Base-by-base conservation (phyloP, 2,329 filamentous ascomycete genomes). In the Bipolaris sorokiniana region DNA sequence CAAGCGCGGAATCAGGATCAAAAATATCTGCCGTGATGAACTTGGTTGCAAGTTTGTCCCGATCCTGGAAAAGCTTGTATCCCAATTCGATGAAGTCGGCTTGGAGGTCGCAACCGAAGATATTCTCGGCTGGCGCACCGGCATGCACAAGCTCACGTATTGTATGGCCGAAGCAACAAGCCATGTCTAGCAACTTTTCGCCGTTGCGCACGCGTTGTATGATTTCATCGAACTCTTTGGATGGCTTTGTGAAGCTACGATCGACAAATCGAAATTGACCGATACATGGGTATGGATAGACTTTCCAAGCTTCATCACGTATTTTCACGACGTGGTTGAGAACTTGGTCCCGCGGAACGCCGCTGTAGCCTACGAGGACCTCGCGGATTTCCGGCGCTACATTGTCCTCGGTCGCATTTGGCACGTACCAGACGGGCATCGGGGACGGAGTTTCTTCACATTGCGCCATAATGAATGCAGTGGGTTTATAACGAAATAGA, bases 11-110 rank as follows among this genome's bases (percentile, higher is more conserved):
- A 10, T 66, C 49, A 7, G 62, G 28, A 10, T 71, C 69, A 41
- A 84, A 69, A 57, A 85, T 73, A 58, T 85, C 80, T 20, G 82
- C 84, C 1, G 78, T 66, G 28, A 87, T 72, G 59, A 87, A 85
- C 1, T 76, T 77, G 1, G 78, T 78, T 18, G 76, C 75, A 5
- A 86, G 72, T 33, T 54, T 77, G n/a, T 75, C 67, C 23, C 54
- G 56, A 51, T 76, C 73, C 6, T 48, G 40, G 55, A 76, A 76
- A 18, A 76, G 64, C 48, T 68, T 57, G 56, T 73, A 86, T 26
- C 85, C 85, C n/a, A 84, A 71, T 10, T 84, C 78, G 50, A 86
- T 78, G 62, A 86, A 84, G 10, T 68, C 64, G 1, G 61, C 20
- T 28, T 69, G 63, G 16, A 81, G 62, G 54, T 82, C 79, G 13